Evolutionary conservation across 805 yeast genomes (phyloP), one percentile per base, ranked within the genome.

Genomic region (Ogataea neopini): DNA sequence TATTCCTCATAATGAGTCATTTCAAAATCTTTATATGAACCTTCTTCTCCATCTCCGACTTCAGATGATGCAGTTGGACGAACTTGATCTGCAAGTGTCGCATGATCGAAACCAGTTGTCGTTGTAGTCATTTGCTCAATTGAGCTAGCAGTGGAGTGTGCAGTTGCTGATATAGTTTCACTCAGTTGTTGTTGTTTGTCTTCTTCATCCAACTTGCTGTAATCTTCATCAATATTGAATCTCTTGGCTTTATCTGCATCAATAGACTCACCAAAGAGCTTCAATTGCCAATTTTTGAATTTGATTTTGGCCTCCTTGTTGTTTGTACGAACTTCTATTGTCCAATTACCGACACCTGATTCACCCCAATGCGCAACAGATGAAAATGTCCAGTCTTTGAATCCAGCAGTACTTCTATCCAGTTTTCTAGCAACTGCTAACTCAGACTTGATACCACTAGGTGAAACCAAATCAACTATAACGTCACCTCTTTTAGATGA

Each of bases 311-410:
- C 69, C 1, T 59, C 66, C 6, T 64, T 71, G 15, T 62, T 66
- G 32, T 69, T 67, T 42, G 78, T 76, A n/a, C 64, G 60, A 1
- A 91, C 91, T 53, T 75, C 80, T 15, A 94, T 58, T 30, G 67
- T 80, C 99, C 99, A 94, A 4, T 77, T 80, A 9, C 99, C 99
- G 20, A 67, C 67, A 2, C 91, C 92, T 2, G 62, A 41, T 57
- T 85, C 91, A 33, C 97, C 97, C 97, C 98, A 94, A 64, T 94
- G 98, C 1, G 96, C 97, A n/a, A 94, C 98, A 9, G 92, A 79
- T 88, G 91, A 88, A 62, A 94, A 94, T 1, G 88, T 86, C 99
- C 99, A 94, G 56, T 86, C 74, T 4, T 63, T 57, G 54, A 88
- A 86, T 0, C 96, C 96, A 1, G 63, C 71, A 1, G 56, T 52